A percentile compares a stretch with the other conserved stretches of the same genome.
Evolutionary conservation across 140 eudicot genomes (phyloP).

Genomic region (Bidens hawaiensis): DNA sequence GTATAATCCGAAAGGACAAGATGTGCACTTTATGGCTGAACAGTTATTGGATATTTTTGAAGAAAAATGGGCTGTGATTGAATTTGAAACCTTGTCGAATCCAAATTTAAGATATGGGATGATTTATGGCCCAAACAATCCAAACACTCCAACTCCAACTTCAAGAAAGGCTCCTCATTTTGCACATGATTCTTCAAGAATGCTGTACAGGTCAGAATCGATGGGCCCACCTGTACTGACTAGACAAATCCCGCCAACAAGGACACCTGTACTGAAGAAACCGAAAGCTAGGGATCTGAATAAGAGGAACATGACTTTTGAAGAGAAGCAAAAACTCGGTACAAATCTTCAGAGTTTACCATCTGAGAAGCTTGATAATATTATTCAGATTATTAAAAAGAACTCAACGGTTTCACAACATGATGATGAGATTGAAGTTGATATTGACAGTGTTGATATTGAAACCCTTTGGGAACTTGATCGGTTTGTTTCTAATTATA

Average conservation of each 20-base stretch:
- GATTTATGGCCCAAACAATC: slow-evolving; percentile 48
- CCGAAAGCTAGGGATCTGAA: slow-evolving; percentile 88
- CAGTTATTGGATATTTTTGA: slow-evolving; percentile 49
- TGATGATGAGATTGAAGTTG: slow-evolving; percentile 92
- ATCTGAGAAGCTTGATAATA: slow-evolving; percentile 69
- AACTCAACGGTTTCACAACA: slow-evolving; percentile 57
- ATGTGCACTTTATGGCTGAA: slow-evolving; percentile 75
- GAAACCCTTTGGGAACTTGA: slow-evolving; percentile 97
- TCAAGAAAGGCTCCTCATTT: slow-evolving; percentile 49
- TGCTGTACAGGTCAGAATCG: slow-evolving; percentile 51
- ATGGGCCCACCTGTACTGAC: slow-evolving; percentile 35
- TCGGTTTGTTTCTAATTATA: slow-evolving; percentile 78
- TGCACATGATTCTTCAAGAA: slow-evolving; percentile 30
- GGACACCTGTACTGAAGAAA: slow-evolving; percentile 74
- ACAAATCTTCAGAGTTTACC: slow-evolving; percentile 85
- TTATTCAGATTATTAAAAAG: slow-evolving; percentile 79
- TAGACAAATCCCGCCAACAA: slow-evolving; percentile 32
- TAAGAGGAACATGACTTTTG: slow-evolving; percentile 88
- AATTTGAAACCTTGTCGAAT: slow-evolving; percentile 52
- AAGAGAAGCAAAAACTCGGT: slow-evolving; percentile 88
- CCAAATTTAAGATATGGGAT: slow-evolving; percentile 46
- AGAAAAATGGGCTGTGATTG: slow-evolving; percentile 69
- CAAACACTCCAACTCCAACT: slow-evolving; percentile 57
- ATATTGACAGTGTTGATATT: slow-evolving; percentile 75
- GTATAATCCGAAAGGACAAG: slow-evolving; percentile 51